These are phyloP conservation scores for Aspergillus biplanus DNA, from an alignment of 495 filamentous ascomycete genomes.

Conservation along the genomic window DNA sequence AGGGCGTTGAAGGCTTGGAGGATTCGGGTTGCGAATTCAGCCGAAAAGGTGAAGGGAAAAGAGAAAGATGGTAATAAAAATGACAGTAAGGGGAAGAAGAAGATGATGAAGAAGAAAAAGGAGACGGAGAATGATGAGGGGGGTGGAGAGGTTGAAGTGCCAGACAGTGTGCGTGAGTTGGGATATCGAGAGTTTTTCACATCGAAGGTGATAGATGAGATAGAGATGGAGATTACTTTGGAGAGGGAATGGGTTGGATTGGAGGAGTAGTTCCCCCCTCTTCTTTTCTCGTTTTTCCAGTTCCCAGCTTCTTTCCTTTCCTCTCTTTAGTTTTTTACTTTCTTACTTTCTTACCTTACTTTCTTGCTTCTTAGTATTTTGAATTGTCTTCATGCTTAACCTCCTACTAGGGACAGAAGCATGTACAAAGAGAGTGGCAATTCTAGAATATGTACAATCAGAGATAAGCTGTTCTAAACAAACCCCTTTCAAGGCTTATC, in stretches of 20 bases:
- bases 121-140: neutral
- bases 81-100: neutral
- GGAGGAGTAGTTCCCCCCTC: neutral
- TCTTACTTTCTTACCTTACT: too few relatives aligned
- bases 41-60: neutral
- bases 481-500: conserved; percentile 55
- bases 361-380: too few relatives aligned
- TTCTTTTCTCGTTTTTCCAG: neutral
- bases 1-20: conserved; percentile 25
- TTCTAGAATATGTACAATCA: neutral
- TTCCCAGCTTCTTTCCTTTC: neutral
- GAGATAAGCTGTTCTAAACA: neutral
- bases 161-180: conserved; percentile 12
- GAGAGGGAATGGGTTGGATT: conserved; percentile 4
- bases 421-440: too few relatives aligned
- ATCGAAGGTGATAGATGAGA: neutral
- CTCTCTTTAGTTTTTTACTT: neutral
- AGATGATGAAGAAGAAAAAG: neutral
- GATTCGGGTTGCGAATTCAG: neutral
- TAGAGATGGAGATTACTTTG: conserved; percentile 5
- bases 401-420: too few relatives aligned
- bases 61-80: neutral
- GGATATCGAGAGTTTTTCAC: conserved; percentile 16
- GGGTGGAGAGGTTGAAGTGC: neutral
- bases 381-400: too few relatives aligned